Conservation (phyloP, 257 asterid genomes). For the Solanum medicagineum region DNA sequence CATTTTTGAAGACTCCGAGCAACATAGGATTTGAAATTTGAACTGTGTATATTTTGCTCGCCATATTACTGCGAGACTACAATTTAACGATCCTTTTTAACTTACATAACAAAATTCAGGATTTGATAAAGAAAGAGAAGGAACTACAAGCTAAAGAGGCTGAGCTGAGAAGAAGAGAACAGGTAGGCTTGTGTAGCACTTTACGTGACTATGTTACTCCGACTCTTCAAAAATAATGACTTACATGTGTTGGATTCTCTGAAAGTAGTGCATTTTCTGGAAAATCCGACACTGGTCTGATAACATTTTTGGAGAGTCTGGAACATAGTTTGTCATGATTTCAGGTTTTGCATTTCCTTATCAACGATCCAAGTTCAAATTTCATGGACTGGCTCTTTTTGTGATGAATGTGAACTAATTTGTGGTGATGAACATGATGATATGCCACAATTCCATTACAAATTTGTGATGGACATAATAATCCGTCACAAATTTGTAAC, state of each 20-base stretch:
- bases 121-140: constrained; percentile 53
- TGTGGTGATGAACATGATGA: too few relatives aligned
- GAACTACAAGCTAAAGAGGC: constrained; percentile 84
- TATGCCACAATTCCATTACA: too few relatives aligned
- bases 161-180: constrained; percentile 69
- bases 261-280: not conserved
- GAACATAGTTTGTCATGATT: not conserved
- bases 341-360: not conserved
- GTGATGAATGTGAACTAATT: too few relatives aligned
- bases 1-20: too few relatives aligned
- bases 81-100: not conserved
- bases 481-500: too few relatives aligned
- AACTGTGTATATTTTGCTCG: not conserved
- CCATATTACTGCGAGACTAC: not conserved
- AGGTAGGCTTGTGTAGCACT: constrained; percentile 21
- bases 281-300: not conserved
- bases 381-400: not conserved
- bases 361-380: not conserved
- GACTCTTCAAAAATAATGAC: not conserved
- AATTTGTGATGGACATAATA: too few relatives aligned
- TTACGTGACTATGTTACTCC: not conserved
- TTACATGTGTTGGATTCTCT: not conserved
- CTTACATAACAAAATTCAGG: constrained; percentile 19
- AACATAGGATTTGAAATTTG: not conserved
- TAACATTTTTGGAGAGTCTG: not conserved